phyloP scores from a whole-genome alignment of 2,329 filamentous ascomycete species.

The Lasiodiplodia hormozganensis region DNA sequence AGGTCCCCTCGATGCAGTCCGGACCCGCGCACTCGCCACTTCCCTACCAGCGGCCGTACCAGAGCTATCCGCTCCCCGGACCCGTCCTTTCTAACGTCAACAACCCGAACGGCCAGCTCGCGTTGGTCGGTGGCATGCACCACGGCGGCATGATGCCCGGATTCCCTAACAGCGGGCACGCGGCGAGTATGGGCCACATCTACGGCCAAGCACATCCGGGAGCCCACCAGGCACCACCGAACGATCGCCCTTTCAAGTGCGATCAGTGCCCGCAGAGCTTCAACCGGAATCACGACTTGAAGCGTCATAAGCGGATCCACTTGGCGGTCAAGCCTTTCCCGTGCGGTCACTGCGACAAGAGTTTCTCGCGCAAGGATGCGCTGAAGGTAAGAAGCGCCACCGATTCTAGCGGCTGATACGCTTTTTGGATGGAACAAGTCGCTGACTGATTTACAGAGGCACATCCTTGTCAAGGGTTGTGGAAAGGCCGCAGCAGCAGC shows the following conservation, averaged over 20 bases:
- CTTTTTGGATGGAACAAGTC: neutral
- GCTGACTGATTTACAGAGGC: constrained; percentile 58
- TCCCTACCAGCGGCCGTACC: constrained; percentile 57
- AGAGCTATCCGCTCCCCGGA: constrained; percentile 63
- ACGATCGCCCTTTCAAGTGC: constrained; percentile 92
- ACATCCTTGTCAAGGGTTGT: constrained; percentile 72
- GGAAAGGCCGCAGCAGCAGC: constrained; percentile 57
- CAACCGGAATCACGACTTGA: constrained; percentile 94
- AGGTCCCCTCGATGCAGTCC: constrained; percentile 53
- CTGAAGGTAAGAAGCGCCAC: constrained; percentile 74
- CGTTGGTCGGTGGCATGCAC: constrained; percentile 68
- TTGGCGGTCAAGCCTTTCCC: constrained; percentile 95
- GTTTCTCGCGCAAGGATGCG: constrained; percentile 95
- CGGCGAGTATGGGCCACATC: constrained; percentile 69
- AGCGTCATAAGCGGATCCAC: constrained; percentile 95
- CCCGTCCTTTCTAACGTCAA: constrained; percentile 80
- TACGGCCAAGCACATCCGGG: constrained; percentile 52
- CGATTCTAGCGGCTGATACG: too few relatives aligned
- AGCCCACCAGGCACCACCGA: constrained; percentile 57
- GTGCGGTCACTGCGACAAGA: constrained; percentile 91
- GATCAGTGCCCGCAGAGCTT: constrained; percentile 92
- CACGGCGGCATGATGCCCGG: constrained; percentile 60
- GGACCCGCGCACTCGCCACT: constrained; percentile 58
- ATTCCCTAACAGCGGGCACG: constrained; percentile 66
- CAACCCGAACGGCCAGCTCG: constrained; percentile 74